Conservation (phyloP, 208 protist genomes). For the Crithidia fasciculata region DNA sequence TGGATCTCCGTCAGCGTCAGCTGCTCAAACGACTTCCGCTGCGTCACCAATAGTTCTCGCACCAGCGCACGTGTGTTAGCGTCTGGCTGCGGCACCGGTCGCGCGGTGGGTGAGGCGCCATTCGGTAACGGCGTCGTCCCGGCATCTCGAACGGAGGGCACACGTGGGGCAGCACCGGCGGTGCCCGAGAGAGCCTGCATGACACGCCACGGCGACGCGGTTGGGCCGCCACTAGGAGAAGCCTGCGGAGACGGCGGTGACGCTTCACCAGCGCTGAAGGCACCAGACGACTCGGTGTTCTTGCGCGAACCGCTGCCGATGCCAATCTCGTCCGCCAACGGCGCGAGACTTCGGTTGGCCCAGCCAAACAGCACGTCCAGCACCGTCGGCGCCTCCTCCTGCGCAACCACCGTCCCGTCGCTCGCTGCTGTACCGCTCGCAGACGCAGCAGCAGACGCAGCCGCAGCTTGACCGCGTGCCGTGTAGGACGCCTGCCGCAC, state of each 20-base stretch:
- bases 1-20: constrained; percentile 66
- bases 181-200: no score
- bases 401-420: background rate
- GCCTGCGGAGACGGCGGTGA: background rate
- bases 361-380: constrained; percentile 44
- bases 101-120: background rate
- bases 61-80: constrained; percentile 14
- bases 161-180: no score
- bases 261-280: background rate
- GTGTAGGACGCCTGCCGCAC: constrained; percentile 39
- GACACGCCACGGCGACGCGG: no score
- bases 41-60: constrained; percentile 33
- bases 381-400: constrained; percentile 26
- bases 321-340: constrained; percentile 18
- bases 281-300: background rate
- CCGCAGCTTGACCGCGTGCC: background rate
- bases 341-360: constrained; percentile 26
- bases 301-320: background rate
- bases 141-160: background rate
- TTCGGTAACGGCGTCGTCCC: background rate
- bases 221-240: no score
- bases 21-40: constrained; percentile 66
- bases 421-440: background rate
- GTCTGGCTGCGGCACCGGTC: background rate
- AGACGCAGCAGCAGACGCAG: background rate